These are phyloP conservation scores for Trichoderma virens DNA, from an alignment of 495 filamentous ascomycete genomes.

Conservation along the genomic window DNA sequence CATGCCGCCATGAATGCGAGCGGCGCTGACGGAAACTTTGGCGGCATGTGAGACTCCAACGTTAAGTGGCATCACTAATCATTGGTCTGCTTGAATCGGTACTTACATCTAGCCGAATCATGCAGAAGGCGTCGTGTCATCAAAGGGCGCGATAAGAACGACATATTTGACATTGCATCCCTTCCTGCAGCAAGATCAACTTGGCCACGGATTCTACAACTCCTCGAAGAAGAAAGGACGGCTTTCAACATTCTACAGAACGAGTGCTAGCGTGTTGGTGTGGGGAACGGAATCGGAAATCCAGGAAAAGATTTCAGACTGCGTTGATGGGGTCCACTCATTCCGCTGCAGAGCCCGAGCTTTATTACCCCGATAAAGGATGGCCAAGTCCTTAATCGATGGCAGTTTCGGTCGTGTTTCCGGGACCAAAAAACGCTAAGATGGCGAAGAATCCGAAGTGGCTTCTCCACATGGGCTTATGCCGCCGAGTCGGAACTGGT, in stretches of 20 bases:
- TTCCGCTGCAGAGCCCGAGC: conserved; percentile 4
- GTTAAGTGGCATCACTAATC: not conserved
- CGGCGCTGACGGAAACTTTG: too few species aligned
- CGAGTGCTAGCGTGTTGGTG: not conserved
- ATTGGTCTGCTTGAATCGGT: not conserved
- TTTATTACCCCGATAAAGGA: conserved; percentile 6
- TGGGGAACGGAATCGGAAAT: not conserved
- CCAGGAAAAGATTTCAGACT: not conserved
- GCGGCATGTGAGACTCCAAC: too few species aligned
- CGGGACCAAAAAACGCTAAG: not conserved
- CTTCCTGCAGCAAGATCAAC: not conserved
- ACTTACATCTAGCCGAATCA: not conserved
- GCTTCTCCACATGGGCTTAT: conserved; percentile 3
- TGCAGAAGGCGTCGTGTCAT: conserved; percentile 1
- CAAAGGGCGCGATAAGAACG: not conserved
- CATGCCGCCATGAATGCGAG: too few species aligned
- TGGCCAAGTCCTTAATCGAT: not conserved
- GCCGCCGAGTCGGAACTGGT: not conserved
- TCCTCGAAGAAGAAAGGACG: too few species aligned
- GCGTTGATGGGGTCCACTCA: not conserved
- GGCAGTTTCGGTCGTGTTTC: not conserved
- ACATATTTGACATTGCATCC: conserved; percentile 4
- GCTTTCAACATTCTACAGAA: not conserved
- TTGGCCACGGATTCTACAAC: not conserved
- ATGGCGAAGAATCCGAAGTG: not conserved